Base-by-base conservation (phyloP, 768 basidiomycete genomes). In the Epithele typhae region DNA sequence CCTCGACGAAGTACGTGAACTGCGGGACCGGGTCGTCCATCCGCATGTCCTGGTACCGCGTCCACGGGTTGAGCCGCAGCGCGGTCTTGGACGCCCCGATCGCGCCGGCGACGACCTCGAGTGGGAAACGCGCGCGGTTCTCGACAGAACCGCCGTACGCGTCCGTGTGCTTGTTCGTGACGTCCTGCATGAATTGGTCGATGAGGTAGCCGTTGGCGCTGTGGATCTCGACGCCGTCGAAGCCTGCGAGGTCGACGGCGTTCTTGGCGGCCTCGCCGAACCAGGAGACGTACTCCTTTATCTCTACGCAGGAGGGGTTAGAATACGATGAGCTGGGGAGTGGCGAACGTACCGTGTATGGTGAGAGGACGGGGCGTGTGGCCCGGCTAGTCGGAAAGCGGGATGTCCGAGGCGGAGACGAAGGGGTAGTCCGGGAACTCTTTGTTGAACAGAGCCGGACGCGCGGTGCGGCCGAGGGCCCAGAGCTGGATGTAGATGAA, bases 401-500 rank as follows among this genome's bases (percentile, higher is more conserved):
- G 67, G 56, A 23, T 58, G 12, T 10, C 68, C 65, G 19, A 56
- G 1, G 54, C 36, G 15, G 50, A 42, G 18, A 52, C 51, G 25
- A 41, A 45, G 3, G 43, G 39, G 32, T 21, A 49, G 38, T 44
- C 47, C 5, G 56, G 62, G 46, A 69, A 61, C 37, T 72, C 69
- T 37, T 70, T 58, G 6, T 52, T 55, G 1, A 81, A 64, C 36
- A 64, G 43, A 0, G 54, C 51, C 15, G 59, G 45, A 21, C 57
- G 40, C 9, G 72, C 73, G 0, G 64, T 54, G 6, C 77, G 71
- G 0, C 77, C 81, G 2, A 78, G 57, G 1, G 81, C 79, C 70
- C 79, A 79, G 0, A 81, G 69, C 56, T 84, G 81, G 14, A 73
- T 44, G 57, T 68, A 79, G 19, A 83, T 74, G 58, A 64, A 72